Evolutionary conservation across 2,329 filamentous ascomycete species (phyloP), one percentile per base, ranked within the genome.

Genomic region (Biscogniauxia mediterranea): DNA sequence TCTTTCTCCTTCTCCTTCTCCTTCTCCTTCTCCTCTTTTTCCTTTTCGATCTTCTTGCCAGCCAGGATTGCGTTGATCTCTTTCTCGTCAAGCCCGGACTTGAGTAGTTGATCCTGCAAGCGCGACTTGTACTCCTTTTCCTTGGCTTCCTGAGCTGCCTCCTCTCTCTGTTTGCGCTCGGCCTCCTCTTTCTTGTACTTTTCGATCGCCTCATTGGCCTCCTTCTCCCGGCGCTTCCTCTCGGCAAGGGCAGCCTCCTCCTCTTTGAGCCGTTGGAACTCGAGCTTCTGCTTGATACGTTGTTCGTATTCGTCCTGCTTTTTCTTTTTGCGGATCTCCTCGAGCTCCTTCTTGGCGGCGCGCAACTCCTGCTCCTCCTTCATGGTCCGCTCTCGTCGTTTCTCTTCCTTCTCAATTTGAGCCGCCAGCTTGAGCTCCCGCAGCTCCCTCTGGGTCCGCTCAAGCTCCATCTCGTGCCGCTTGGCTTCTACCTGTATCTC

Each of bases 51-150:
- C 66, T 71, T 75, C 64, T 73, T 69, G n/a, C 73, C 73, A 21
- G 65, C 67, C n/a, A 88, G 71, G 63, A 89, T 83, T 20, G 84
- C 84, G 51, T 79, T 76, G 65, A 89, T 87, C 63, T 83, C 80
- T 65, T 82, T 81, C 68, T 87, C 84, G 67, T 83, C 81, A 51
- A 89, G 76, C 2, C 86, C 86, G 1, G 85, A 83, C 55, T 82
- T 81, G 61, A 83, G 74, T 46, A 89, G 75, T 55, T 87, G 81
- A 64, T 87, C 83, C 68, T 84, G 82, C 54, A 89, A 75, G 50
- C 82, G 80, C 25, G 77, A 76, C 69, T 83, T 79, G 66, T 85
- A 87, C 67, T 87, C 80, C 63, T 76, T 76, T 61, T 78, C 71
- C 61, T 82, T 82, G 58, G 77, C 78, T 59, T 81, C 79, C 61